Conservation (phyloP, 345 rosid genomes). For the Citrus medica region DNA sequence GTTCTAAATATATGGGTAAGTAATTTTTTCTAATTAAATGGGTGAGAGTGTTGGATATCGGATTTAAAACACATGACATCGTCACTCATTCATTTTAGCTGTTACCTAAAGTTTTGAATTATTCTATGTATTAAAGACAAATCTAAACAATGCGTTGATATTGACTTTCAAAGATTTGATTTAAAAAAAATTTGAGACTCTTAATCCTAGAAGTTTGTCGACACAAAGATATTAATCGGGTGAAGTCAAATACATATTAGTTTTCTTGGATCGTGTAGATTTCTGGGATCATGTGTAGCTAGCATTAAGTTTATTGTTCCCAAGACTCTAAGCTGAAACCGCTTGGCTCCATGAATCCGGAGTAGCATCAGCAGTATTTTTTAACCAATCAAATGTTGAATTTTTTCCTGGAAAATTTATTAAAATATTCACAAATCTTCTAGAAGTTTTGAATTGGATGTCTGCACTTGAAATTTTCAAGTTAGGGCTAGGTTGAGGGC, state of each 20-base stretch:
- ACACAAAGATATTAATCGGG: not conserved
- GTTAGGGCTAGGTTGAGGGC: not conserved
- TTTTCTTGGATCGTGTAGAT: conserved; percentile 23
- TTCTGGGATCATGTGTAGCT: conserved; percentile 14
- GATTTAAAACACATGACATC: too few species aligned
- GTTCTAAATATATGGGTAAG: too few species aligned
- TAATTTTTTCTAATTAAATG: too few species aligned
- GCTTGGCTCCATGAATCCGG: not conserved
- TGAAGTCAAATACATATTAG: not conserved
- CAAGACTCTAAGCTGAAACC: not conserved
- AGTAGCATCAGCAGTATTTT: not conserved
- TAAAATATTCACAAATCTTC: not conserved
- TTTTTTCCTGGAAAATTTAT: not conserved
- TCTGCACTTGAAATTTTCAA: conserved; percentile 1
- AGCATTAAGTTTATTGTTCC: not conserved
- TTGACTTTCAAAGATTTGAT: not conserved
- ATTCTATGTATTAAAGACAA: too few species aligned
- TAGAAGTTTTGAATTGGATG: not conserved
- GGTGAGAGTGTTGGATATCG: too few species aligned
- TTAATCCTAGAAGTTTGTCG: conserved; percentile 9
- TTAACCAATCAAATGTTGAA: not conserved
- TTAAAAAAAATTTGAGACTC: not conserved
- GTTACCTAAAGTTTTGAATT: too few species aligned
- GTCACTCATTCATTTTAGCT: too few species aligned
- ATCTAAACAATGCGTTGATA: not conserved